phyloP scores from a whole-genome alignment of 345 rosid genomes.

The Brassica cretica region DNA sequence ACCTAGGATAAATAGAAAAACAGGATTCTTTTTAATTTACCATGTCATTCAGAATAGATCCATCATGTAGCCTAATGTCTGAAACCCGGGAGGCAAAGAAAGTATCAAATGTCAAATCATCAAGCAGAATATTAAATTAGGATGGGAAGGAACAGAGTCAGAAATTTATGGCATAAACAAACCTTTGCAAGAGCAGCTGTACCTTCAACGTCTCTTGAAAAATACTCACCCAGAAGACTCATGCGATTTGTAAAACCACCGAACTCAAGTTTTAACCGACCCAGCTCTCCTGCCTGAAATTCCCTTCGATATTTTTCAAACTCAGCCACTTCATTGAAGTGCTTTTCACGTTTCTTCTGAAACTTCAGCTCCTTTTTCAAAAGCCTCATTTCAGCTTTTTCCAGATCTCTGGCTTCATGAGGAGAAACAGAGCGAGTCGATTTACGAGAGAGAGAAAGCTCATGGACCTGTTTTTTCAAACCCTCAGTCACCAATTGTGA shows the following conservation, averaged over 20 bases:
- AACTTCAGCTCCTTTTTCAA: conserved; percentile 71
- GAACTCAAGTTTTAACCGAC: conserved; percentile 59
- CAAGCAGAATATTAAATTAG: conserved; percentile 7
- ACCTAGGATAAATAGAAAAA: conserved; percentile 15
- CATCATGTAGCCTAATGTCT: conserved; percentile 36
- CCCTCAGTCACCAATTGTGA: conserved; percentile 45
- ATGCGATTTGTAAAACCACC: conserved; percentile 52
- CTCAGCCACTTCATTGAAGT: conserved; percentile 58
- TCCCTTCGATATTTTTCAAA: conserved; percentile 54
- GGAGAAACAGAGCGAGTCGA: conserved; percentile 37
- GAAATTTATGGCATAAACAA: conserved; percentile 35
- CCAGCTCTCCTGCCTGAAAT: conserved; percentile 56
- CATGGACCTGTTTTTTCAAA: conserved; percentile 48
- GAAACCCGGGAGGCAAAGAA: conserved; percentile 27
- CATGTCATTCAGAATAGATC: conserved; percentile 30
- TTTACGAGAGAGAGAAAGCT: conserved; percentile 44
- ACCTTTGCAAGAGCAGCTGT: conserved; percentile 62
- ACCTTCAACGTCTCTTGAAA: conserved; percentile 45
- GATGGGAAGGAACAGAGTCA: conserved; percentile 4
- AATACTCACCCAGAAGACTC: conserved; percentile 50
- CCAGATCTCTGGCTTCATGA: conserved; percentile 33
- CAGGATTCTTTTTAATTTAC: conserved; percentile 34
- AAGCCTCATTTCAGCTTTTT: conserved; percentile 49
- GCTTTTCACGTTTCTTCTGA: conserved; percentile 55
- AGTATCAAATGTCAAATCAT: conserved; percentile 31